These are phyloP conservation scores for Crassisporium funariophilum DNA, from an alignment of 768 basidiomycete species.

Conservation along the genomic window DNA sequence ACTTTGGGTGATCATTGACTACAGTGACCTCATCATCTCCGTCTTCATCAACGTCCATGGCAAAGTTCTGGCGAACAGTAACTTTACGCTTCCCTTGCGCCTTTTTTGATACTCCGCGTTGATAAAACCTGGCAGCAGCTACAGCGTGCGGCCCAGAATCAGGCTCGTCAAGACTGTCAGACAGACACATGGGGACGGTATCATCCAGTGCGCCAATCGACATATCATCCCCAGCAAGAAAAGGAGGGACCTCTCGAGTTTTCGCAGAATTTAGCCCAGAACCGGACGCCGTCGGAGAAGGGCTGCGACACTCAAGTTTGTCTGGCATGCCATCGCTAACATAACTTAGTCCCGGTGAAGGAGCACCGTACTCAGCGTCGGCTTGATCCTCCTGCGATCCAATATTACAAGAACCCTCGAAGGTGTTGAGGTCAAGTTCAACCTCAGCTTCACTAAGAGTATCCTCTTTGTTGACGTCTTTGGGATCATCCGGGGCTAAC, in stretches of 20 bases:
- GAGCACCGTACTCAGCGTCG: not conserved
- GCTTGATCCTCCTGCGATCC: conserved; percentile 6
- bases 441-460: conserved; percentile 34
- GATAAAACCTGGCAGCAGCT: conserved; percentile 12
- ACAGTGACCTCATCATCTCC: conserved; percentile 3
- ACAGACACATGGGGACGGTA: not conserved
- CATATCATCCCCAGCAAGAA: not conserved
- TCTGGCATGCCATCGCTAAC: not conserved
- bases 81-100: conserved; percentile 24
- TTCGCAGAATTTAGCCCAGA: not conserved
- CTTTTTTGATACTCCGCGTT: conserved; percentile 2
- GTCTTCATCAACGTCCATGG: conserved; percentile 14
- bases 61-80: not conserved
- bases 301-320: not conserved
- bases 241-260: not conserved
- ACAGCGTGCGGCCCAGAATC: not conserved
- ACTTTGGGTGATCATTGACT: conserved; percentile 11
- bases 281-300: not conserved
- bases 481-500: conserved; percentile 10
- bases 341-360: not conserved
- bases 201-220: not conserved
- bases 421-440: conserved; percentile 31
- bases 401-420: conserved; percentile 29
- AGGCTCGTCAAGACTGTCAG: not conserved
- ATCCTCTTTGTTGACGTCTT: conserved; percentile 13